A percentile compares a stretch with the other conserved stretches of the same genome.
These are phyloP conservation scores for Tricholoma furcatifolium DNA, from an alignment of 768 basidiomycete genomes.

Conservation along the genomic window DNA sequence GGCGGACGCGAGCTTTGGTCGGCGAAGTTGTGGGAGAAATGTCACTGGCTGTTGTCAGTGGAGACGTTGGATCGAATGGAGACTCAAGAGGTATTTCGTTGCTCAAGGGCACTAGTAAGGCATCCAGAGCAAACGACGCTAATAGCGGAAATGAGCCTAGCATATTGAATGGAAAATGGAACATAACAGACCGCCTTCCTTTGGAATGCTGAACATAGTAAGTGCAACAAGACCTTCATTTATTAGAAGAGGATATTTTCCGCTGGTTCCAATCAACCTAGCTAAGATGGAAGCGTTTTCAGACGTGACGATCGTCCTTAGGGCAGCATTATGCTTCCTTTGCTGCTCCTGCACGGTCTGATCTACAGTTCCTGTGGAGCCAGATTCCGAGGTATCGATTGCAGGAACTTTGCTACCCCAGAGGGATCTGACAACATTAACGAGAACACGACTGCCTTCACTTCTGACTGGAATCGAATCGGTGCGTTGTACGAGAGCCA, in stretches of 20 bases:
- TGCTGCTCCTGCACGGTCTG: constrained; percentile 40
- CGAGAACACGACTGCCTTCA: constrained; percentile 87
- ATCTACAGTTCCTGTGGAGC: constrained; percentile 21
- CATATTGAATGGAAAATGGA: neutral
- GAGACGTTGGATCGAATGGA: constrained; percentile 34
- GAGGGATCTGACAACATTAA: constrained; percentile 80
- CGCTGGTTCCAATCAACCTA: constrained; percentile 71
- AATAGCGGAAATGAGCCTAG: constrained; percentile 10
- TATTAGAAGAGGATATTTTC: constrained; percentile 79
- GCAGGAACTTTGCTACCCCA: constrained; percentile 53
- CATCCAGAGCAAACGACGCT: constrained; percentile 65
- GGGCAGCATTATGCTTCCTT: constrained; percentile 51
- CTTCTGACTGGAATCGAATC: constrained; percentile 82
- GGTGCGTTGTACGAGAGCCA: constrained; percentile 74
- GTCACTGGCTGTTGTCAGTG: constrained; percentile 40
- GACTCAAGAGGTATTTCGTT: constrained; percentile 33
- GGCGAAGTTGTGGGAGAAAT: constrained; percentile 47
- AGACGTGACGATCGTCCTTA: constrained; percentile 48
- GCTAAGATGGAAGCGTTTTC: constrained; percentile 63
- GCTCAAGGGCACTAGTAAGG: constrained; percentile 51
- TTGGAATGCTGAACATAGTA: constrained; percentile 69
- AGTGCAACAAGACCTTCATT: constrained; percentile 89
- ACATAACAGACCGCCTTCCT: constrained; percentile 55
- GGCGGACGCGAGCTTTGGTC: constrained; percentile 32
- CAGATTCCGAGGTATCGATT: constrained; percentile 19